These are phyloP conservation scores for Maudiozyma saulgeensis DNA, from an alignment of 805 yeast species.

Conservation along the genomic window DNA sequence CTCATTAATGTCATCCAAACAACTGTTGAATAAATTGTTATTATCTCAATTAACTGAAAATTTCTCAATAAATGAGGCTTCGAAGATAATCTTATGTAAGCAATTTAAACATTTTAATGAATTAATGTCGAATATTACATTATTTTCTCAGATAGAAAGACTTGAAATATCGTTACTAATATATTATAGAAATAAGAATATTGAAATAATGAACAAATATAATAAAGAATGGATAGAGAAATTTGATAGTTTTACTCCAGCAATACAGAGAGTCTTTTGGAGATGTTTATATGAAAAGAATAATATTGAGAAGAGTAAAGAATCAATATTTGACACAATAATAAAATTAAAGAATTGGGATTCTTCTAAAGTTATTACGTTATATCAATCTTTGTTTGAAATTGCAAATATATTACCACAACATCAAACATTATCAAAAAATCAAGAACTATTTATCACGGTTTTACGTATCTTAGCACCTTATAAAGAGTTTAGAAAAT, in stretches of 20 bases:
- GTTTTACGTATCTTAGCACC: conserved; percentile 13
- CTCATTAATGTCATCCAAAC: conserved; percentile 5
- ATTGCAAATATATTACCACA: conserved; percentile 14
- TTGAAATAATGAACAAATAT: conserved; percentile 8
- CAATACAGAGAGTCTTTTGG: conserved; percentile 21
- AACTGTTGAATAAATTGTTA: conserved; percentile 14
- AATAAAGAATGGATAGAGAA: conserved; percentile 10
- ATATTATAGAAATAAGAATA: conserved; percentile 15
- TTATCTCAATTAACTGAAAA: conserved; percentile 15
- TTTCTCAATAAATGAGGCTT: conserved; percentile 9
- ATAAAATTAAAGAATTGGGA: conserved; percentile 5
- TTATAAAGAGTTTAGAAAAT: conserved; percentile 2
- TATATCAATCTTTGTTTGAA: conserved; percentile 24
- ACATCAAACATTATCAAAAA: conserved; percentile 1
- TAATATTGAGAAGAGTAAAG: not conserved
- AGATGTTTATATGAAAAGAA: conserved; percentile 11
- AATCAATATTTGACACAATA: not conserved
- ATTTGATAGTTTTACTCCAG: conserved; percentile 10
- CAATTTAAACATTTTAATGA: conserved; percentile 14
- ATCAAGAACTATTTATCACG: conserved; percentile 17
- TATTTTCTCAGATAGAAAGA: conserved; percentile 11
- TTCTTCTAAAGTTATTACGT: conserved; percentile 10
- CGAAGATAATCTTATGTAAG: conserved; percentile 13
- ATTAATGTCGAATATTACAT: conserved; percentile 11
- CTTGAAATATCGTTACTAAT: conserved; percentile 16